Evolutionary conservation across 202 grass and related monocot species (phyloP), one percentile per base, ranked within the genome.

Genomic region (Eragrostis tef): DNA sequence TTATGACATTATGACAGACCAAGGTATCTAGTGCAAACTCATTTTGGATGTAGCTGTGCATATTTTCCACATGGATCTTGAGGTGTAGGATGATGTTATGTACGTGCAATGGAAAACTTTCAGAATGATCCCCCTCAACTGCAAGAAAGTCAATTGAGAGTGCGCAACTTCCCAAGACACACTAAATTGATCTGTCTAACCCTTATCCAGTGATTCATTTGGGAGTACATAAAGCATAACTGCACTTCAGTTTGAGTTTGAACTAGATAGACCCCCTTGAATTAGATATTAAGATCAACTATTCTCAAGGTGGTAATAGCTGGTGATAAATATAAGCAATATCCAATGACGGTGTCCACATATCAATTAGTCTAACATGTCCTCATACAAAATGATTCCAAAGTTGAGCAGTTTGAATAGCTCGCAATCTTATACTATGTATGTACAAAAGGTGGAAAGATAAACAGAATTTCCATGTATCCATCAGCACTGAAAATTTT

Each of bases 331-430:
- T 54, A 52, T 22, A 81, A 53, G 21, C 17, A 53, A n/a, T 81
- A 21, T 42, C 9, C 26, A 85, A 78, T 15, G 56, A 42, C 4
- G 21, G 45, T 11, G 52, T 19, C 48, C 48, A 42, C 26, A 70
- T 69, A 39, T 14, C 36, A 46, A 54, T 39, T 81, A 66, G 27
- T 77, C 24, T 3, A 75, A 57, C 45, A 29, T 14, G 24, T 54
- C 54, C 71, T 15, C 64, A 58, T 77, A 46, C 3, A 58, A 63
- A 27, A 80, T 56, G 7, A 29, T 56, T 65, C 42, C 16, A 85
- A 83, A 26, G 27, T 67, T 64, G 11, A 79, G 78, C 11, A 78
- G 54, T 63, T 52, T 26, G 25, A 9, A 79, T 29, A 52, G 34
- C 36, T 66, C 6, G 34, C 1, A 24, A 65, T 49, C n/a, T 26